These are phyloP conservation scores for cucumber (Cucumis sativus) DNA, from an alignment of 306 rosid genomes.

Conservation along the genomic window DNA sequence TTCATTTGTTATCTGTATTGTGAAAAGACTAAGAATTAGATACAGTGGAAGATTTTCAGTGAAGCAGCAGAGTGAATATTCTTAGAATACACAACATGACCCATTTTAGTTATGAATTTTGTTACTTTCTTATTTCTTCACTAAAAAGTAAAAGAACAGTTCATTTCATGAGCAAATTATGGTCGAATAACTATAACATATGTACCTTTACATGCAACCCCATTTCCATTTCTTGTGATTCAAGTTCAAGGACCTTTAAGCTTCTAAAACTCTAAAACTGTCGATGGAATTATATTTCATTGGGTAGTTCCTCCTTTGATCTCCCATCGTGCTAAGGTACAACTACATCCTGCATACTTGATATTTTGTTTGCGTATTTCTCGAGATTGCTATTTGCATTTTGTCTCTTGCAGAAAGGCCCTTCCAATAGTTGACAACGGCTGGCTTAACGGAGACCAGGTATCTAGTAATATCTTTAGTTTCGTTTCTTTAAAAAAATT, in stretches of 20 bases:
- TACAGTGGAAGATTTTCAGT: conserved; percentile 2
- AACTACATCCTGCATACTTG: not conserved
- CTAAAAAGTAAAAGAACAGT: not conserved
- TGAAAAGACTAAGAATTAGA: not conserved
- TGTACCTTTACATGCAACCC: not conserved
- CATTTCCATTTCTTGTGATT: not conserved
- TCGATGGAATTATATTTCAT: not conserved
- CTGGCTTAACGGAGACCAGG: not conserved
- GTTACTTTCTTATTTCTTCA: not conserved
- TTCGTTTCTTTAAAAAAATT: not conserved
- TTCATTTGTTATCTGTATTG: conserved; percentile 24
- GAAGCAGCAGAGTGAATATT: conserved; percentile 7
- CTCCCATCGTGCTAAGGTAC: not conserved
- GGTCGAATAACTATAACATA: not conserved
- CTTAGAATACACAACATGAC: not conserved
- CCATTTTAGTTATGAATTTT: not conserved
- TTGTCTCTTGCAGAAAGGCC: not conserved
- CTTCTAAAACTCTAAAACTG: not conserved
- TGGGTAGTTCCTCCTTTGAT: not conserved
- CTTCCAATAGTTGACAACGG: not conserved
- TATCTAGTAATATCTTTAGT: not conserved
- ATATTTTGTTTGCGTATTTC: not conserved
- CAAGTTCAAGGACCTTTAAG: not conserved
- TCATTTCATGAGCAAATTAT: not conserved
- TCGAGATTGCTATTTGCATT: not conserved